A percentile compares a stretch with the other conserved stretches of the same genome.
Evolutionary conservation across 495 filamentous ascomycete genomes (phyloP).

Genomic region (Neurospora sp.): DNA sequence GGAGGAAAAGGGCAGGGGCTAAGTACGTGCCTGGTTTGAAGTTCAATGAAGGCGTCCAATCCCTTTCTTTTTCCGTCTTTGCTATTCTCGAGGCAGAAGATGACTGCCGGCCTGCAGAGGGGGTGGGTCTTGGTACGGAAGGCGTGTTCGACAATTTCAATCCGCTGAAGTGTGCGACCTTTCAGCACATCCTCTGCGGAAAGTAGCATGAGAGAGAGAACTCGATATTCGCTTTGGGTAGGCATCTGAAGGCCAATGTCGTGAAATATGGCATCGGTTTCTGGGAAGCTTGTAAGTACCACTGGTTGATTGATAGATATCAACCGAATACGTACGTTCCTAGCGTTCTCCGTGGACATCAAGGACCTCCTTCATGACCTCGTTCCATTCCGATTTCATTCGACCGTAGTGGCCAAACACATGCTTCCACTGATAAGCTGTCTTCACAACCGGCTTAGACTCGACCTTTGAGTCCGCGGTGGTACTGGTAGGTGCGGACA

Average conservation of each 20-base stretch:
- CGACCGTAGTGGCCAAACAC: background rate
- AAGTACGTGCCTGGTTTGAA: background rate
- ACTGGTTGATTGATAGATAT: background rate
- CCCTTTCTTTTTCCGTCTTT: background rate
- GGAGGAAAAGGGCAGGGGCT: background rate
- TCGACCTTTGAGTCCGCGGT: constrained; percentile 5
- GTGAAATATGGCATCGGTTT: background rate
- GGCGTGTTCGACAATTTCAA: background rate
- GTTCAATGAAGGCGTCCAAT: background rate
- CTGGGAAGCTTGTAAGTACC: background rate
- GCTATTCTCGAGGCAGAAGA: background rate
- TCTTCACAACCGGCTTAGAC: constrained; percentile 4
- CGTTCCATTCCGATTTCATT: background rate
- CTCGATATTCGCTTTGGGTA: background rate
- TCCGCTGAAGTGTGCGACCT: background rate
- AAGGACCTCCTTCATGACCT: background rate
- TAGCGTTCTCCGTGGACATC: background rate
- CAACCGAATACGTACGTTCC: background rate
- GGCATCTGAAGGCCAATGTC: background rate
- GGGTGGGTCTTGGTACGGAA: background rate
- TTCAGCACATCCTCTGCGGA: background rate
- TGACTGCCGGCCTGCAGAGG: background rate
- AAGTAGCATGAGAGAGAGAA: background rate
- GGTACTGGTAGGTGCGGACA: constrained; percentile 13
- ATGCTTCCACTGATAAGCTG: background rate